Base-by-base conservation (phyloP, 78 protist genomes). In the Cavenderia fasciculata region DNA sequence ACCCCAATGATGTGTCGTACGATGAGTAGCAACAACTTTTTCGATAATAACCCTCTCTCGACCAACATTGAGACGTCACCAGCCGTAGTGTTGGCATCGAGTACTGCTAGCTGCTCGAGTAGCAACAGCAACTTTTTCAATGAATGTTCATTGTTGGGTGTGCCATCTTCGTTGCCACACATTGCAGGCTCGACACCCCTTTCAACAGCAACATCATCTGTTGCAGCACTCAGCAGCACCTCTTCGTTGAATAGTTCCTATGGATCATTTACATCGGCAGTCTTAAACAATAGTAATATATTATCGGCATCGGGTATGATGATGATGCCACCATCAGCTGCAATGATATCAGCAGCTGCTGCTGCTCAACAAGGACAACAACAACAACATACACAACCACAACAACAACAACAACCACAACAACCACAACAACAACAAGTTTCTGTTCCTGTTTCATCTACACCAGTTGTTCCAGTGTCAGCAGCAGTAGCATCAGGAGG, bases 71-170 rank as follows among this genome's bases (percentile, higher is more conserved):
- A 59, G 6, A 43, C 59, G 2, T 46, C 52, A 6, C 65, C 79
- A 54, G 31, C 16, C 14, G 44, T 31, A 66, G 12, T 59, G 44
- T 59, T 11, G 29, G 4, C 41, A 16, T 31, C 25, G 40, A 33
- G 68, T 6, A 33, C 69, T 33, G 11, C n/a, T 6, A 34, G 65
- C 21, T 2, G 8, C 19, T 33, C 47, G 7, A n/a, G 59, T 4
- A 23, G 1, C 29, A 38, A 34, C 14, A 68, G 41, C 73, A 82
- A 82, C 25, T 82, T 82, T 41, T 82, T 69, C 33, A 41, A 69
- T 44, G 90, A 82, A 21, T 59, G 79, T 1, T 65, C 77, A 41
- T 70, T 78, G 68, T n/a, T 68, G 8, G 90, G 78, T 56, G 65
- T 49, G 33, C 90, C 76, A 52, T 41, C 76, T 29, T 65, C 59